Percentiles rank a stretch among this genome's conserved stretches.
Evolutionary conservation across 768 basidiomycete species (phyloP).

Genomic region (Xerocomellus chrysenteron): DNA sequence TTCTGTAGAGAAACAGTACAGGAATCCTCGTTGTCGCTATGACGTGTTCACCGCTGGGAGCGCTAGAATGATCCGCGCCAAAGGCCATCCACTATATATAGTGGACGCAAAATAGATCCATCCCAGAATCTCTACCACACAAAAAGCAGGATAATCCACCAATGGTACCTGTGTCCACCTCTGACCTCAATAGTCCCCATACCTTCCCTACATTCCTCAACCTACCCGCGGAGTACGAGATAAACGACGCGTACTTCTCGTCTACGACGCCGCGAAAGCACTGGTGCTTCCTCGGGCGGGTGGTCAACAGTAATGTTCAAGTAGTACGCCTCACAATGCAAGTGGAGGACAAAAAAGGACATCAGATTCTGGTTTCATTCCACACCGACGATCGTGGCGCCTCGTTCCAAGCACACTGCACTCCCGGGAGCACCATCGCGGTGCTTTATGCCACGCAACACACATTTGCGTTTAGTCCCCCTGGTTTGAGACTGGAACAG

Average conservation of each 20-base stretch:
- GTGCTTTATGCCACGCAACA: conserved; percentile 33
- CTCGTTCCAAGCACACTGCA: conserved; percentile 20
- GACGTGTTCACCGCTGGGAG: not conserved
- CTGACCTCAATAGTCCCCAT: conserved; percentile 25
- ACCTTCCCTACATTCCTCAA: conserved; percentile 26
- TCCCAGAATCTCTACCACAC: not conserved
- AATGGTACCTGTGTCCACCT: conserved; percentile 21
- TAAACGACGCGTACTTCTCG: conserved; percentile 19
- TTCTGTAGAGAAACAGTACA: not conserved
- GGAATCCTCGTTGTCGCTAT: not conserved
- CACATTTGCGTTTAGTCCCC: conserved; percentile 30
- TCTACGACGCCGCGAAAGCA: conserved; percentile 28
- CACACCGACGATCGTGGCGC: conserved; percentile 33
- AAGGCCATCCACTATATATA: conserved; percentile 8
- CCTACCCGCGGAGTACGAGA: conserved; percentile 25
- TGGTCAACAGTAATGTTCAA: conserved; percentile 20
- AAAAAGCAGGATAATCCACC: conserved; percentile 4
- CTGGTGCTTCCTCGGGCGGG: conserved; percentile 32
- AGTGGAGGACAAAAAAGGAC: conserved; percentile 30
- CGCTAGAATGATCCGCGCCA: not conserved
- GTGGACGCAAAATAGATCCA: not conserved
- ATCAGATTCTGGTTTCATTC: conserved; percentile 27
- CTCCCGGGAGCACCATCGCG: conserved; percentile 30
- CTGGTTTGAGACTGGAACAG: conserved; percentile 30
- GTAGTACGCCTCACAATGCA: conserved; percentile 30